A percentile compares a stretch with the other conserved stretches of the same genome.
These are phyloP conservation scores for Isatis lusitanica DNA, from an alignment of 441 rosid genomes.

Conservation along the genomic window DNA sequence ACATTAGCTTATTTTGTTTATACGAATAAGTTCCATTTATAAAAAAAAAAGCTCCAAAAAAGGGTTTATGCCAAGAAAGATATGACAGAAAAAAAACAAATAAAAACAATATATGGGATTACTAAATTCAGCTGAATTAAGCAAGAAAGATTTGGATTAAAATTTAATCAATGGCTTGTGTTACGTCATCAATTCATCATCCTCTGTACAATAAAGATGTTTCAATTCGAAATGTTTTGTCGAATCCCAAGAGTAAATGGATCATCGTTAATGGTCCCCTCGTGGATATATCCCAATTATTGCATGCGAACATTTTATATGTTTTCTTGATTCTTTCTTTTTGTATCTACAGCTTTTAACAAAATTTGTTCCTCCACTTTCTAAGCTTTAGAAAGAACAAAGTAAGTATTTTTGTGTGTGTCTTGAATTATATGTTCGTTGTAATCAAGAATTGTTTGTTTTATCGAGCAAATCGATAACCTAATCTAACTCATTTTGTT, in stretches of 20 bases:
- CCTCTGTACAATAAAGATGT: not conserved
- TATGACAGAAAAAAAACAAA: no score
- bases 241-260: constrained; percentile 6
- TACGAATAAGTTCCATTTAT: not conserved
- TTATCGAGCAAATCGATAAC: no score
- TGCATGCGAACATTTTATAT: not conserved
- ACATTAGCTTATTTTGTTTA: not conserved
- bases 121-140: not conserved
- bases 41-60: not conserved
- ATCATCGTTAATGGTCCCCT: constrained; percentile 29
- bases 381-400: no score
- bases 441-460: not conserved
- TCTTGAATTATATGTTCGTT: not conserved
- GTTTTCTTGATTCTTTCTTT: not conserved
- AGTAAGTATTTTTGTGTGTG: not conserved
- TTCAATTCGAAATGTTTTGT: not conserved
- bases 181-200: constrained; percentile 31
- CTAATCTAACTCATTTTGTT: not conserved
- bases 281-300: constrained; percentile 7
- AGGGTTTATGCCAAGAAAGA: not conserved
- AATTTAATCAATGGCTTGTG: constrained; percentile 1
- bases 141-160: not conserved
- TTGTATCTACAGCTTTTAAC: constrained; percentile 1
- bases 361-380: not conserved
- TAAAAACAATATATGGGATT: not conserved